Evolutionary conservation across 1,139 yeast genomes (phyloP), one percentile per base, ranked within the genome.

Genomic region (Zygosaccharomyces sapae): DNA sequence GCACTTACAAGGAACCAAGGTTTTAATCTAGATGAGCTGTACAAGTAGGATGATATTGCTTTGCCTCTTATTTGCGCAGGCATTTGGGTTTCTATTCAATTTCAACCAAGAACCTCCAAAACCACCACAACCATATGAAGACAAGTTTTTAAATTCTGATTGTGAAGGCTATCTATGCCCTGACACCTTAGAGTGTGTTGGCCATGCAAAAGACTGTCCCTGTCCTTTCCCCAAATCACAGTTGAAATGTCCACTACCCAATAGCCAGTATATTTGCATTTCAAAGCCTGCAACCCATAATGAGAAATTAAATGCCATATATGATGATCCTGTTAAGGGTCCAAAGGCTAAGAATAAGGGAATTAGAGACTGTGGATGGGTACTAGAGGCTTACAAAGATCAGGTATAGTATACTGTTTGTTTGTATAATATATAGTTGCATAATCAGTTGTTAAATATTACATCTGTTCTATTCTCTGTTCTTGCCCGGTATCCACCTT

Each of bases 151-250:
- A 33, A 62, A 69, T 48, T 60, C 63, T 52, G 67, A 70, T n/a
- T 89, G 97, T 61, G 67, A 70, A n/a, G 72, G 72, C 9, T 92
- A 83, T 63, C 67, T 90, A 39, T 92, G 98, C 63, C 85, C 86
- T 2, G 95, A 83, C 56, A 88, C 97, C 0, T 72, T 81, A 41
- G 72, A 74, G 6, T 92, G 98, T 68, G 98, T 86, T 0, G 73
- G 75, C 5, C 63, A 68, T 2, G 80, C 89, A 0, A 62, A 74
- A 20, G 83, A 83, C 47, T 92, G 98, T 65, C 96, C 97, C 1
- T 92, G 98, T 65, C 89, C 88, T 6, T 90, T 79, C 62, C 92
- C 96, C 1, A 79, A 81, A 46, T 83, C 95, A 1, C 96, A 92
- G 64, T 63, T 86, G 53, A 83, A 88, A 59, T 92, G 98, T 65